Conservation (phyloP, 805 yeast species). For the Candida qinlingensis region DNA sequence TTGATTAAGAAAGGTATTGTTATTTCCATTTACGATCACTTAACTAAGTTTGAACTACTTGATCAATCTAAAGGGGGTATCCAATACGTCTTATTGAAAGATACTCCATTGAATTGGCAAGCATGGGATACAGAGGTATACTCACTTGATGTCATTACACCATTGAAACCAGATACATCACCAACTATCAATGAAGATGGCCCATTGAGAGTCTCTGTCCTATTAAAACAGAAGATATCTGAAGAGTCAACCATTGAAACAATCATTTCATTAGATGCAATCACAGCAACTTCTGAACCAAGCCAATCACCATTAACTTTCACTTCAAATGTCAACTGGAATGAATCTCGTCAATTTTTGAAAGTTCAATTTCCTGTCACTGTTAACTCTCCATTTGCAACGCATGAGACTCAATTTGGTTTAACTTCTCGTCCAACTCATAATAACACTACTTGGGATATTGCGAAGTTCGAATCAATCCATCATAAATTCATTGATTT, state of each 20-base stretch:
- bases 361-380: slow-evolving; percentile 95
- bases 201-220: slow-evolving; percentile 57
- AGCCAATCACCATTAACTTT: slow-evolving; percentile 41
- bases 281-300: slow-evolving; percentile 28
- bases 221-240: slow-evolving; percentile 57
- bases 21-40: slow-evolving; percentile 56
- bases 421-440: slow-evolving; percentile 89
- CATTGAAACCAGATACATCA: slow-evolving; percentile 1
- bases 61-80: slow-evolving; percentile 68
- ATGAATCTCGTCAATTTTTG: slow-evolving; percentile 79
- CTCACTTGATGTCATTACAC: slow-evolving; percentile 64
- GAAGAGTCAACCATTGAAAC: slow-evolving; percentile 56
- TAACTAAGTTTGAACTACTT: slow-evolving; percentile 58
- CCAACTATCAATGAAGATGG: slow-evolving; percentile 38
- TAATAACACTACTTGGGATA: slow-evolving; percentile 93
- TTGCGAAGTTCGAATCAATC: slow-evolving; percentile 93
- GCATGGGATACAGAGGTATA: slow-evolving; percentile 98
- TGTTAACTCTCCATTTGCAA: slow-evolving; percentile 67
- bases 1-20: slow-evolving; percentile 57
- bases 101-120: slow-evolving; percentile 84
- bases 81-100: slow-evolving; percentile 78
- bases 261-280: slow-evolving; percentile 62
- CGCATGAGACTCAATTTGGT: slow-evolving; percentile 93
- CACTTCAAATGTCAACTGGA: slow-evolving; percentile 71
- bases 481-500: slow-evolving; percentile 92